Conservation (phyloP, 208 protist genomes). For the Leishmania major region DNA sequence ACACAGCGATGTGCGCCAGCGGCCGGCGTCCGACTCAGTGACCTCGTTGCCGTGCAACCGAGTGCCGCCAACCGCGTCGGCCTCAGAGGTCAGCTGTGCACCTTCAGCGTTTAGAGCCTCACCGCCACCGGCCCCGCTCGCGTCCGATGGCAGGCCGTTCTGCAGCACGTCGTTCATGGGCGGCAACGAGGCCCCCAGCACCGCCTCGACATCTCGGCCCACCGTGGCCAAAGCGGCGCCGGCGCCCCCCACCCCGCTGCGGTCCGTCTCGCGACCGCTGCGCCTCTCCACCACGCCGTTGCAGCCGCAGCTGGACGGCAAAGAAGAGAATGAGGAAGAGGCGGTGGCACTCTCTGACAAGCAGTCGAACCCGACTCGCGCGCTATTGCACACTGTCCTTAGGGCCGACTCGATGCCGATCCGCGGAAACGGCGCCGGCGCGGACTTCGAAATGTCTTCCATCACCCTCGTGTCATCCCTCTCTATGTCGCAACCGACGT, state of each 20-base stretch:
- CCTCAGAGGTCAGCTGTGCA: not conserved
- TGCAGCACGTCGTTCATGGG: slow-evolving; percentile 15
- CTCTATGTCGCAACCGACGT: slow-evolving; percentile 14
- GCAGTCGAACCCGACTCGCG: not conserved
- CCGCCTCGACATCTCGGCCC: slow-evolving; percentile 2
- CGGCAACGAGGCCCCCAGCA: not conserved
- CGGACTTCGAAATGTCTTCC: slow-evolving; percentile 3
- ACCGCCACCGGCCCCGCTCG: slow-evolving; percentile 2
- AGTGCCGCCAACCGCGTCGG: not conserved
- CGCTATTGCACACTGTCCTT: not conserved
- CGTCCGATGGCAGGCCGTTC: not conserved
- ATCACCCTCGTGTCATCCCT: slow-evolving; percentile 21
- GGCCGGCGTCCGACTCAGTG: not conserved
- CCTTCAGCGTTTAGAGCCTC: not conserved
- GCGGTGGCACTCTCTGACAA: not conserved
- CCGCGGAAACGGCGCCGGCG: not conserved
- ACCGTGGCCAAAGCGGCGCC: not conserved
- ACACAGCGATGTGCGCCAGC: slow-evolving; percentile 27
- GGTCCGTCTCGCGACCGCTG: slow-evolving; percentile 39
- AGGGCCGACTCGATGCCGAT: slow-evolving; percentile 12
- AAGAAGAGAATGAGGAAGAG: slow-evolving; percentile 7
- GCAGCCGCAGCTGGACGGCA: slow-evolving; percentile 19
- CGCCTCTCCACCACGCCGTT: slow-evolving; percentile 41
- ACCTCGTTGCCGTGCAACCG: not conserved
- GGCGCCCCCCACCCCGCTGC: slow-evolving; percentile 18